These are phyloP conservation scores for Cicer yamashitae DNA, from an alignment of 306 rosid genomes.

Conservation along the genomic window DNA sequence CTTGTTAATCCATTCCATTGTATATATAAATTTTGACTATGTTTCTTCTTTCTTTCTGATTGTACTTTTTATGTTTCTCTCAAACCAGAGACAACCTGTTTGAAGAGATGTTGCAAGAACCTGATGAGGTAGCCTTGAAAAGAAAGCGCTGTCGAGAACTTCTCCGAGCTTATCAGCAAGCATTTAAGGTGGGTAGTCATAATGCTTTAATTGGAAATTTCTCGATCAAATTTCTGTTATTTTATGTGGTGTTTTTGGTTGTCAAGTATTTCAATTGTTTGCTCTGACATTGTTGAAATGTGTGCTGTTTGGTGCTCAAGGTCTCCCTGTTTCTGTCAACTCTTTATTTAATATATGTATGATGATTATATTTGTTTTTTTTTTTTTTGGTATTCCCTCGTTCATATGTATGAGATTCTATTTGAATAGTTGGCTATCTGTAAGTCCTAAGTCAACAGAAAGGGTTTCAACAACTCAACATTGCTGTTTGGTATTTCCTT, in stretches of 20 bases:
- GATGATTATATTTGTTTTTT: not conserved
- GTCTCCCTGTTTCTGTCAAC: conserved; percentile 8
- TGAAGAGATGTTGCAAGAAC: conserved; percentile 98
- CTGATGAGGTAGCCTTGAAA: conserved; percentile 81
- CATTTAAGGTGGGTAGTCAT: conserved; percentile 71
- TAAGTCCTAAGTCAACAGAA: not conserved
- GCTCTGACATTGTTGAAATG: conserved; percentile 14
- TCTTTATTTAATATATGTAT: not conserved
- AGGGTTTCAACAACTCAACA: conserved; percentile 10
- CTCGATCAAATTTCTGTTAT: conserved; percentile 4
- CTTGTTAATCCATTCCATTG: conserved; percentile 2
- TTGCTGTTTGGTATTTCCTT: too few relatives aligned
- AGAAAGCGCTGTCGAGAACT: conserved; percentile 89
- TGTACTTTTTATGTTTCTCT: conserved; percentile 40
- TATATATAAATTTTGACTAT: not conserved
- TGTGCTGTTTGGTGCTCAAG: not conserved
- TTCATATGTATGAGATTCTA: not conserved
- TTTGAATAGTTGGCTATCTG: not conserved
- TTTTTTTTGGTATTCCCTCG: not conserved
- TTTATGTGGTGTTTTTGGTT: conserved; percentile 24
- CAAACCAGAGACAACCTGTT: conserved; percentile 80
- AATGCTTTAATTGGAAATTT: conserved; percentile 10
- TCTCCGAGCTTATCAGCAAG: conserved; percentile 89
- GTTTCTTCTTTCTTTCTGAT: conserved; percentile 35
- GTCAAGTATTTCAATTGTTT: conserved; percentile 8